A percentile compares a stretch with the other conserved stretches of the same genome.
phyloP scores from a whole-genome alignment of 139 green algal species.

The Chlorella sp. region DNA sequence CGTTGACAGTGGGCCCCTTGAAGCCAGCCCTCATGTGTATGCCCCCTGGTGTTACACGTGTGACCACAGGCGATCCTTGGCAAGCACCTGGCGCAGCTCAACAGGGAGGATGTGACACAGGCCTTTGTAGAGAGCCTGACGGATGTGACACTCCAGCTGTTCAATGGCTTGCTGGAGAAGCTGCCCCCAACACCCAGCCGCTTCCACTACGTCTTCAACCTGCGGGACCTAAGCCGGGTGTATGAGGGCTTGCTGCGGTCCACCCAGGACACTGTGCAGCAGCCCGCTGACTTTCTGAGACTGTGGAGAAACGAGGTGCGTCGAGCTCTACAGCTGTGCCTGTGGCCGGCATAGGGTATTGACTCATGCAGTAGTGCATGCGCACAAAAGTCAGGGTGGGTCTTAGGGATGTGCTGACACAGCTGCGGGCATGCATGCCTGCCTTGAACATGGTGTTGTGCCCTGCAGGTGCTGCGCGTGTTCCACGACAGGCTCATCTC shows the following conservation, averaged over 20 bases:
- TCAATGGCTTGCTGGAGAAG: constrained; percentile 68
- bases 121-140: constrained; percentile 39
- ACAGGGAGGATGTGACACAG: constrained; percentile 37
- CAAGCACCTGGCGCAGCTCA: constrained; percentile 44
- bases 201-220: constrained; percentile 88
- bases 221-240: constrained; percentile 60
- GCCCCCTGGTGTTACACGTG: too few species aligned
- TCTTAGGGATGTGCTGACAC: too few species aligned
- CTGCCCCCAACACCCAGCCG: constrained; percentile 67
- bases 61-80: constrained; percentile 49
- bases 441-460: too few species aligned
- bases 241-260: constrained; percentile 66
- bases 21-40: too few species aligned
- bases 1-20: too few species aligned
- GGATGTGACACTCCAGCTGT: constrained; percentile 58
- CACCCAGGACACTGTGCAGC: constrained; percentile 12
- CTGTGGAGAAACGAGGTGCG: constrained; percentile 75
- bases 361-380: too few species aligned
- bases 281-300: constrained; percentile 46
- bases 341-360: too few species aligned
- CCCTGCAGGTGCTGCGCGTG: constrained; percentile 58
- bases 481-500: constrained; percentile 66
- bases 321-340: too few species aligned
- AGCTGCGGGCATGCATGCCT: too few species aligned
- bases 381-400: too few species aligned